Percentiles rank a stretch among this genome's conserved stretches.
Conservation (phyloP, 177 flowering plant species). For the Vitis hybrid region DNA sequence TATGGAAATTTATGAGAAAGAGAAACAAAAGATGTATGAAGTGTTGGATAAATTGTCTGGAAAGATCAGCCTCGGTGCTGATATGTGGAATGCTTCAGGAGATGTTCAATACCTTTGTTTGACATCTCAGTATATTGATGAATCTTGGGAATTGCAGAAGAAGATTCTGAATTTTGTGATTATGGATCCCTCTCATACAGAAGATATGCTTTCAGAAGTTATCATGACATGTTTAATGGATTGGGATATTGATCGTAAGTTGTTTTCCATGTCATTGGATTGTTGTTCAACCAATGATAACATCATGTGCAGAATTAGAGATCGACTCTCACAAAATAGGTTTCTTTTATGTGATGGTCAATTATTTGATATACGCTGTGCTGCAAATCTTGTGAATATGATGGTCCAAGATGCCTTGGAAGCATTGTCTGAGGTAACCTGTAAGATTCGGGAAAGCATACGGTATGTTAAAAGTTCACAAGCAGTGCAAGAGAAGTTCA, state of each 20-base stretch:
- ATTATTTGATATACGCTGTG: constrained; percentile 55
- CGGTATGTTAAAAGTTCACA: constrained; percentile 44
- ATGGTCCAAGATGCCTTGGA: constrained; percentile 53
- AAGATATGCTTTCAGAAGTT: constrained; percentile 41
- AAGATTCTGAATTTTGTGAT: constrained; percentile 42
- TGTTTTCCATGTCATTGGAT: constrained; percentile 56
- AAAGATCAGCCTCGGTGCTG: constrained; percentile 48
- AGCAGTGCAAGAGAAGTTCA: constrained; percentile 36
- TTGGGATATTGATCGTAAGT: constrained; percentile 67
- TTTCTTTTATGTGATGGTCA: constrained; percentile 53
- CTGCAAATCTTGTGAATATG: constrained; percentile 34
- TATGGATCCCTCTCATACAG: constrained; percentile 44
- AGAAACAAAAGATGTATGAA: constrained; percentile 51
- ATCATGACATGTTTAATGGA: constrained; percentile 52
- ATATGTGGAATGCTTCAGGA: constrained; percentile 35
- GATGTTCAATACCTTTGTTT: constrained; percentile 44
- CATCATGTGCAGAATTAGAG: constrained; percentile 41
- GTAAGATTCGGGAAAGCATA: constrained; percentile 47
- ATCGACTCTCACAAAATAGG: constrained; percentile 52
- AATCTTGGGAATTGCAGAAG: constrained; percentile 45
- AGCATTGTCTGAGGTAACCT: constrained; percentile 28
- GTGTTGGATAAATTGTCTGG: constrained; percentile 55
- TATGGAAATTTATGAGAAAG: constrained; percentile 47
- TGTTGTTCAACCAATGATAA: constrained; percentile 31
- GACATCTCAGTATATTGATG: constrained; percentile 53